Conservation (phyloP, 106 monocot species). For the Phalaenopsis equestris region DNA sequence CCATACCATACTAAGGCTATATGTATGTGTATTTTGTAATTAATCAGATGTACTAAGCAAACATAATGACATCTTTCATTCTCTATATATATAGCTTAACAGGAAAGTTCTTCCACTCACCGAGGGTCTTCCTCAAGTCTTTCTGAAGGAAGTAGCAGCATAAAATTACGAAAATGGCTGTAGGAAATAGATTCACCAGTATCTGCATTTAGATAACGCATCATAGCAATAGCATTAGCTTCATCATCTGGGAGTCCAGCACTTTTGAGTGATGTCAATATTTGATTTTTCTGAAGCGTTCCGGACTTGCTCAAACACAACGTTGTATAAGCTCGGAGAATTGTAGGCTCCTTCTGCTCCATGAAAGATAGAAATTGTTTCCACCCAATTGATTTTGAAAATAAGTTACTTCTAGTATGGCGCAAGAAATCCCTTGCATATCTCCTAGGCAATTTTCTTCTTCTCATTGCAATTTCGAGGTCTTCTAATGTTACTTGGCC, state of each 20-base stretch:
- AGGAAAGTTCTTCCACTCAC: slow-evolving; percentile 22
- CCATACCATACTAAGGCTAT: neutral
- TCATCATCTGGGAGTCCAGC: slow-evolving; percentile 86
- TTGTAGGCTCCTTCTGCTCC: slow-evolving; percentile 90
- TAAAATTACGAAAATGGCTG: slow-evolving; percentile 94
- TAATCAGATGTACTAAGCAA: neutral
- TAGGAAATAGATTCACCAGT: slow-evolving; percentile 76
- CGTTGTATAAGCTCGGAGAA: slow-evolving; percentile 82
- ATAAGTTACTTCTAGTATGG: slow-evolving; percentile 59
- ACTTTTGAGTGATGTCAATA: slow-evolving; percentile 65
- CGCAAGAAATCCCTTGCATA: slow-evolving; percentile 74
- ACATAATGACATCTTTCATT: neutral
- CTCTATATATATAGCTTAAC: neutral
- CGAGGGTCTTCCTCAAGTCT: slow-evolving; percentile 85
- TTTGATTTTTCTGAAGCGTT: slow-evolving; percentile 75
- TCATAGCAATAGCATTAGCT: slow-evolving; percentile 83
- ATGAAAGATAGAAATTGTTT: slow-evolving; percentile 81
- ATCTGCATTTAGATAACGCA: slow-evolving; percentile 75
- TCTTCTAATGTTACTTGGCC: slow-evolving; percentile 88
- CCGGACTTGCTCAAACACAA: slow-evolving; percentile 87
- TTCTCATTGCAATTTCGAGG: slow-evolving; percentile 86
- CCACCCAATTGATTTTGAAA: slow-evolving; percentile 95
- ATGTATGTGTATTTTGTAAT: neutral
- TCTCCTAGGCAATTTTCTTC: slow-evolving; percentile 59
- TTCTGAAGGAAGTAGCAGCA: slow-evolving; percentile 88